Percentiles rank a stretch among this genome's conserved stretches.
Conservation (phyloP, 768 basidiomycete genomes). For the Hygrophoropsis aurantiaca region DNA sequence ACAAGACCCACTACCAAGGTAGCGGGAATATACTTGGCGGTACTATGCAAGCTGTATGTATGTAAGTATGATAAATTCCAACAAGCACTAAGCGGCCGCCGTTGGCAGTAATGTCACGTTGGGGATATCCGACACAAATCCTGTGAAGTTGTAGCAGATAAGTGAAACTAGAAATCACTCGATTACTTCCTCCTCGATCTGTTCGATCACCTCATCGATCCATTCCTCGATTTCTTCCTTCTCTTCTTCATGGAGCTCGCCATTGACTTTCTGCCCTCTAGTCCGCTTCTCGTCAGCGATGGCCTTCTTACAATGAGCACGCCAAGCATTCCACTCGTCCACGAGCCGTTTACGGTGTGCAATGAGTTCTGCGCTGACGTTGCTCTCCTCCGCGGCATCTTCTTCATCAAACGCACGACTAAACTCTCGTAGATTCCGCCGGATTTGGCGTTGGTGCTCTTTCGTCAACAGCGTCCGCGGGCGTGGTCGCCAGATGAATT, state of each 20-base stretch:
- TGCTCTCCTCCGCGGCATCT: slow-evolving; percentile 93
- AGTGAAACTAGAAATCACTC: slow-evolving; percentile 35
- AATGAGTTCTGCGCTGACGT: slow-evolving; percentile 90
- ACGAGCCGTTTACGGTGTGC: slow-evolving; percentile 88
- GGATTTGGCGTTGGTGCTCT: slow-evolving; percentile 83
- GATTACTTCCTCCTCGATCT: slow-evolving; percentile 79
- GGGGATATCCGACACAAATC: too few relatives aligned
- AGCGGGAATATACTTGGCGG: too few relatives aligned
- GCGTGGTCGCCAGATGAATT: slow-evolving; percentile 98
- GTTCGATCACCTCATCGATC: slow-evolving; percentile 91
- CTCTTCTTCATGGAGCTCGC: slow-evolving; percentile 47
- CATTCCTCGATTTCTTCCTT: slow-evolving; percentile 93
- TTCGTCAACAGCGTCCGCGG: slow-evolving; percentile 83
- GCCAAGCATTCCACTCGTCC: slow-evolving; percentile 99
- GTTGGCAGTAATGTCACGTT: too few relatives aligned
- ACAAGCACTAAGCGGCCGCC: too few relatives aligned
- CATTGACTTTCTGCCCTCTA: slow-evolving; percentile 32
- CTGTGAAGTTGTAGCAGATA: too few relatives aligned
- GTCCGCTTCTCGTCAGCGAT: slow-evolving; percentile 53
- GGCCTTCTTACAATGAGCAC: slow-evolving; percentile 66
- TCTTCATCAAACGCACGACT: slow-evolving; percentile 93
- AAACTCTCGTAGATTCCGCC: slow-evolving; percentile 89
- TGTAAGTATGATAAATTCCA: too few relatives aligned
- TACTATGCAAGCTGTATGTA: too few relatives aligned
- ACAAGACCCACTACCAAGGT: too few relatives aligned